Evolutionary conservation across 208 protist genomes (phyloP).

Genomic region (Acanthamoeba castellanii): DNA sequence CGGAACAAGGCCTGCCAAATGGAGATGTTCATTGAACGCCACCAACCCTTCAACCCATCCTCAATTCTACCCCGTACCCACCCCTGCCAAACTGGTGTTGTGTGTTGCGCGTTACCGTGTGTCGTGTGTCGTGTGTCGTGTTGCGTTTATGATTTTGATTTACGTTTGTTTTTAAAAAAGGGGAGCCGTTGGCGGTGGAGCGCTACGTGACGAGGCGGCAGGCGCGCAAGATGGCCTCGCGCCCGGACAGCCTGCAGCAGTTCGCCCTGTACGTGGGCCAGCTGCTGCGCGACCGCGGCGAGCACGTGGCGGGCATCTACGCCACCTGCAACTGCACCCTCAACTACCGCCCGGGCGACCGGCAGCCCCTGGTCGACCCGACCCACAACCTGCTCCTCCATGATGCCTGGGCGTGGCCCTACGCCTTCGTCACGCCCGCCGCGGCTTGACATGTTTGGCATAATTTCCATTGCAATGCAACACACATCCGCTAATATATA

Average conservation of each 20-base stretch:
- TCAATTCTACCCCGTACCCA: too few species aligned
- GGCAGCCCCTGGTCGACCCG: not conserved
- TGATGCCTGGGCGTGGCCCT: not conserved
- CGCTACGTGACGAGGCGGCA: not conserved
- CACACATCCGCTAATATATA: too few species aligned
- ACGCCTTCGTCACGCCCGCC: not conserved
- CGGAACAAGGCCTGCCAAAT: not conserved
- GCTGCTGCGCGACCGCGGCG: not conserved
- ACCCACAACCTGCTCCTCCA: not conserved
- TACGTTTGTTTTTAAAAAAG: not conserved
- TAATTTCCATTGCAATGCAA: too few species aligned
- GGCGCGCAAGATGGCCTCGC: not conserved
- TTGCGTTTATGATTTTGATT: not conserved
- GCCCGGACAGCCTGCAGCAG: slow-evolving; percentile 4
- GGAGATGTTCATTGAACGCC: not conserved
- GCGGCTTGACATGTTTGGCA: too few species aligned
- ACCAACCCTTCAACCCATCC: not conserved
- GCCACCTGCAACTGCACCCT: not conserved
- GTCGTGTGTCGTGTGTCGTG: not conserved
- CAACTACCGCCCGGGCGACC: not conserved
- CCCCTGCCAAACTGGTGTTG: too few species aligned
- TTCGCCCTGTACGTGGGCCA: not conserved
- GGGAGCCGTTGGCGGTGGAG: not conserved
- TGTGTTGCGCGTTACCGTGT: too few species aligned
- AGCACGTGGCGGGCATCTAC: not conserved